phyloP scores from a whole-genome alignment of 306 rosid species.

The Amphicarpaea edgeworthii region DNA sequence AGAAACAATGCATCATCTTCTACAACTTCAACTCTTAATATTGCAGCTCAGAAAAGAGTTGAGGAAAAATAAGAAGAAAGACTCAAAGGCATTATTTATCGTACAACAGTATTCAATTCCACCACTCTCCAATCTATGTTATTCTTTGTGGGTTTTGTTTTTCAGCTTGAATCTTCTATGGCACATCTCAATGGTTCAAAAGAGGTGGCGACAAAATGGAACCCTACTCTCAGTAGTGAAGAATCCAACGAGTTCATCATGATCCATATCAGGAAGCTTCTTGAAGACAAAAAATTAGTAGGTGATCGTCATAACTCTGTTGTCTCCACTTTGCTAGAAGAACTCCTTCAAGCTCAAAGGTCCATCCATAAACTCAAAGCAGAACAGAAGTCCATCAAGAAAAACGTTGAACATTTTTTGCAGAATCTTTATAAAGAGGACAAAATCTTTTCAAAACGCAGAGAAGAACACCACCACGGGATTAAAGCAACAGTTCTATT shows the following conservation, averaged over 20 bases:
- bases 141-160: background rate
- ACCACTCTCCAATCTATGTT: constrained; percentile 1
- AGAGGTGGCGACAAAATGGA: constrained; percentile 52
- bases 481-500: constrained; percentile 35
- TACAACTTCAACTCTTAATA: too few relatives aligned
- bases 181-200: constrained; percentile 33
- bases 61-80: too few relatives aligned
- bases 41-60: too few relatives aligned
- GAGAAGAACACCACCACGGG: constrained; percentile 42
- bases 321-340: constrained; percentile 48
- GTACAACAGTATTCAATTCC: background rate
- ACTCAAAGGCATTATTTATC: too few relatives aligned
- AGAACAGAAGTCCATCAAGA: constrained; percentile 46
- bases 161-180: constrained; percentile 46
- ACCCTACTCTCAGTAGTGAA: constrained; percentile 21
- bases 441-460: constrained; percentile 38
- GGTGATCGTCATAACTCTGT: background rate
- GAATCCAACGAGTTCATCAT: constrained; percentile 28
- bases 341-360: constrained; percentile 46
- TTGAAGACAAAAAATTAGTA: constrained; percentile 9
- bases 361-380: constrained; percentile 51
- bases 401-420: constrained; percentile 47
- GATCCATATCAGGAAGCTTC: constrained; percentile 43
- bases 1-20: too few relatives aligned
- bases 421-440: constrained; percentile 56